Base-by-base conservation (phyloP, 306 rosid species). In the Delonix regia region DNA sequence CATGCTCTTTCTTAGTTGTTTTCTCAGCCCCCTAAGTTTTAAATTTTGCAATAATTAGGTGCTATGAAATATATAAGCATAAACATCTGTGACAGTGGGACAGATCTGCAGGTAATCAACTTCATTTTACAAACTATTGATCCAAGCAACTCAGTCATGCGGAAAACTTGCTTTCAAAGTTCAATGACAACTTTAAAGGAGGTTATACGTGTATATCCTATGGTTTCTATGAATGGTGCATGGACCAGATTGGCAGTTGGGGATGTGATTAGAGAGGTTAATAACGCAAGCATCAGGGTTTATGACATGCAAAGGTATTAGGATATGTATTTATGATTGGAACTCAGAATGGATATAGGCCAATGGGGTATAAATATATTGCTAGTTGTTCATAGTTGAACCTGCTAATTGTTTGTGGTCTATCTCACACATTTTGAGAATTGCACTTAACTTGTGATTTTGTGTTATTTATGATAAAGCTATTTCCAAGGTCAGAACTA, bases 221-320 rank as follows among this genome's bases (percentile, higher is more conserved):
- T 95, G 99, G 98, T 88, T 75, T 89, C 97, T 66, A 79, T 95
- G 77, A 95, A 89, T 84, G 97, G 89, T 78, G 74, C 97, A 49
- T 92, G 99, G 97, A 90, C 98, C 76, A 92, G 86, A 85, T 85
- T 95, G 82, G 99, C 99, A 28, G 91, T 92, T 75, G 99, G 99
- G 71, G 99, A 95, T 80, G 97, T 89, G 78, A 77, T 95, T 78
- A 93, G 90, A 81, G 99, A 92, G 87, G 74, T 75, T 73, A 87
- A 81, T 68, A 89, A 77, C 59, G 83, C 97, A 77, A 89, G 83
- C 86, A 92, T 95, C 80, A 85, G 83, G 62, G 97, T 95, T 45
- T 95, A 89, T 88, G 99, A 95, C 82, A 72, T 95, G 92, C 99
- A 95, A 83, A 95, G 98, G 99, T 95, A 89, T 69, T 76, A 44